These are phyloP conservation scores for Baorangia bicolor DNA, from an alignment of 768 basidiomycete genomes.

Conservation along the genomic window DNA sequence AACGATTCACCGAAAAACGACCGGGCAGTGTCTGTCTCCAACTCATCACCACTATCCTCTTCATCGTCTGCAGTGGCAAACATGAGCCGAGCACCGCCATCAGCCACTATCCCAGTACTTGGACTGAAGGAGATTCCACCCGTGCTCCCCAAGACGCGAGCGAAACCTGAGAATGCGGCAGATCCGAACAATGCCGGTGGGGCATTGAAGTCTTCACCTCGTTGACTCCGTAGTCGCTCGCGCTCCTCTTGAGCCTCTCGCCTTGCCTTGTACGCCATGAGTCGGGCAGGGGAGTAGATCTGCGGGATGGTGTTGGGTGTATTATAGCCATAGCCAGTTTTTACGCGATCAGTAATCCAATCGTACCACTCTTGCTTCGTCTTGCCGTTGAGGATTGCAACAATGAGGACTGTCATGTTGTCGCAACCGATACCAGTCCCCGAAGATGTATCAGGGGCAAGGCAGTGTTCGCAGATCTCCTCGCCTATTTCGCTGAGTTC, in stretches of 20 bases:
- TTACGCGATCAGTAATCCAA: constrained; percentile 84
- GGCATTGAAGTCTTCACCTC: constrained; percentile 32
- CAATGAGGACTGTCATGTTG: constrained; percentile 96
- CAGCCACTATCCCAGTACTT: constrained; percentile 49
- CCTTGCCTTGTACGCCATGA: constrained; percentile 62
- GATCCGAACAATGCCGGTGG: constrained; percentile 33
- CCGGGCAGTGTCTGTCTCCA: constrained; percentile 31
- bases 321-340: constrained; percentile 67
- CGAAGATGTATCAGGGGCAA: constrained; percentile 90
- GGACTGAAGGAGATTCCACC: constrained; percentile 70
- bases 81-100: constrained; percentile 50
- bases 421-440: constrained; percentile 96
- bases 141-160: constrained; percentile 52
- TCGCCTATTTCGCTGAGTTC: constrained; percentile 83
- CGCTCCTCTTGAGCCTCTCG: constrained; percentile 56
- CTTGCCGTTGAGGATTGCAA: constrained; percentile 83
- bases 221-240: constrained; percentile 39
- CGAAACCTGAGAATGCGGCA: constrained; percentile 45
- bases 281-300: constrained; percentile 65
- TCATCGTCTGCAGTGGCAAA: constrained; percentile 61
- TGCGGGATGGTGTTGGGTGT: constrained; percentile 78
- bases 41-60: constrained; percentile 56
- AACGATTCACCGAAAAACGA: constrained; percentile 53
- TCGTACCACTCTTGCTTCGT: constrained; percentile 91
- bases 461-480: constrained; percentile 86